These are phyloP conservation scores for Acephala macrosclerotiorum DNA, from an alignment of 2,329 filamentous ascomycete genomes.

Conservation along the genomic window DNA sequence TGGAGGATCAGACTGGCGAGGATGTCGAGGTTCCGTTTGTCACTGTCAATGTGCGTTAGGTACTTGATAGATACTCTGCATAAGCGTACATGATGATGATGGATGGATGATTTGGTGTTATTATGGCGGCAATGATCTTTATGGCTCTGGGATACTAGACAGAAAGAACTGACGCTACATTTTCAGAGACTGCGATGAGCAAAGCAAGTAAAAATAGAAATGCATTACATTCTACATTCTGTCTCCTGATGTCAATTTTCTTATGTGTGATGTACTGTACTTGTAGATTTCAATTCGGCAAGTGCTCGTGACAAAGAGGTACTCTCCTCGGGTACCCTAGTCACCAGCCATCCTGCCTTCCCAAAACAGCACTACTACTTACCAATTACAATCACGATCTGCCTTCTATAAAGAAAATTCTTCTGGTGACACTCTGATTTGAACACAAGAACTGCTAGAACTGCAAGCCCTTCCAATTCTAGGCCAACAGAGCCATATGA, in stretches of 20 bases:
- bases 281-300: too few relatives aligned
- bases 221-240: constrained; percentile 3
- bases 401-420: too few relatives aligned
- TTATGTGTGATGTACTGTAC: too few relatives aligned
- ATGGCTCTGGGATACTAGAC: constrained; percentile 29
- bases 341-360: not conserved
- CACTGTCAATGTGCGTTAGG: constrained; percentile 70
- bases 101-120: constrained; percentile 15
- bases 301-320: too few relatives aligned
- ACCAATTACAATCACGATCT: too few relatives aligned
- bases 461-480: too few relatives aligned
- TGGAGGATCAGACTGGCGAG: constrained; percentile 86
- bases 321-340: not conserved
- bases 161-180: constrained; percentile 14
- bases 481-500: constrained; percentile 5
- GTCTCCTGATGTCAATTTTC: not conserved
- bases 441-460: too few relatives aligned
- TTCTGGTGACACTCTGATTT: too few relatives aligned
- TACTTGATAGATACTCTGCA: constrained; percentile 25
- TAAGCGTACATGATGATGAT: constrained; percentile 27
- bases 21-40: constrained; percentile 98
- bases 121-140: constrained; percentile 12
- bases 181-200: constrained; percentile 20
- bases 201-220: constrained; percentile 19
- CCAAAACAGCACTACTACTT: not conserved